Evolutionary conservation across 78 protist species (phyloP), one percentile per base, ranked within the genome.

Genomic region (Dictyostelium brefeldianum): DNA sequence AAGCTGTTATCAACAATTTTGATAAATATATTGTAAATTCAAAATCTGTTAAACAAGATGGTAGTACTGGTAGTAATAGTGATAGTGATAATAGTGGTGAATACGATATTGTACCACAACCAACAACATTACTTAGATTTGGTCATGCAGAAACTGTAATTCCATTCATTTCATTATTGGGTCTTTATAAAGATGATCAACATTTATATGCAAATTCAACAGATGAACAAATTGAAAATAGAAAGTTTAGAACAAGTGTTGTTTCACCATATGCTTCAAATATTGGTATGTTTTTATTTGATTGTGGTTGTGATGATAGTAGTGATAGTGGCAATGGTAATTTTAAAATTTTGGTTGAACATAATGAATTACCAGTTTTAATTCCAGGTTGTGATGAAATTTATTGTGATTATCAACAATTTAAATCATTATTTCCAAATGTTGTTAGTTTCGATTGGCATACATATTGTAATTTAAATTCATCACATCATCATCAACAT

Each of bases 101-200:
- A 22, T n/a, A n/a, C 22, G 22, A 22, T 57, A 5, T 10, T 11
- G 27, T 9, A 62, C 36, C 14, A 75, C 47, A 27, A 67, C 91
- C 64, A 31, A 73, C 50, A 14, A 29, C 47, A 17, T 25, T 62
- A 14, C 27, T 85, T 6, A 85, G 92, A 48, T 85, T 85, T 75
- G 92, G 59, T 1, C 92, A 85, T 85, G 92, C 92, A 15, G 92
- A 85, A 75, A 85, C 92, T 27, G 36, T 85, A 29, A 74, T 85
- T 27, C 92, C 92, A 6, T 85, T 85, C 18, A 9, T 85, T 17
- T 22, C 78, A 11, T 62, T 85, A 65, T 50, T 85, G 7, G 92
- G 92, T 22, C 43, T 85, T 3, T 85, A 85, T 62, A 71, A 85
- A 25, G 92, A 85, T 10, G 41, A 8, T 6, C 67, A 20, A 7